Evolutionary conservation across 2,329 filamentous ascomycete species (phyloP).

Genomic region (Biscogniauxia sp.): DNA sequence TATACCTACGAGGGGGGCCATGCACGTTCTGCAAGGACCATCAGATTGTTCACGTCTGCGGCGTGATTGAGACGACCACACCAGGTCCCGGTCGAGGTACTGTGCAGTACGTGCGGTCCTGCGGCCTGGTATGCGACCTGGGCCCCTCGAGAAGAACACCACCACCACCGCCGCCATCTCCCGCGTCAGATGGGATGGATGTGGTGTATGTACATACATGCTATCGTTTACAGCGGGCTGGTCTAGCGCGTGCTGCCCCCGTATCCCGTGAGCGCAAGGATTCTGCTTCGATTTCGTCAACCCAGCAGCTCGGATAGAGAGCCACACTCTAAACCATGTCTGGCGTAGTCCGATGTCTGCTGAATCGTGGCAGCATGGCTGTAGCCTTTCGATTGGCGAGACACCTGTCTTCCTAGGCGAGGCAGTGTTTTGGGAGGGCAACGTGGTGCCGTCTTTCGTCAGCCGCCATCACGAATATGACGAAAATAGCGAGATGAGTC

Average conservation of each 20-base stretch:
- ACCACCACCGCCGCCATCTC: not conserved
- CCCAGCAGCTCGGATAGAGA: constrained; percentile 32
- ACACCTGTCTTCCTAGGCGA: constrained; percentile 10
- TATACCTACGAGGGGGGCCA: constrained; percentile 14
- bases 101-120: constrained; percentile 10
- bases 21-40: constrained; percentile 26
- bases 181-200: not conserved
- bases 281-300: constrained; percentile 24
- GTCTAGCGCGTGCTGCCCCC: not conserved
- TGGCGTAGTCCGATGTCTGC: constrained; percentile 18
- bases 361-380: constrained; percentile 15
- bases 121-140: constrained; percentile 28
- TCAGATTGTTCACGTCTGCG: constrained; percentile 24
- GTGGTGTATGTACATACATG: too few species aligned
- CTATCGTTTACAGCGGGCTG: not conserved
- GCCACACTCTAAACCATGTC: constrained; percentile 28
- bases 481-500: constrained; percentile 7
- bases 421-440: constrained; percentile 20
- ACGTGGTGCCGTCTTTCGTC: constrained; percentile 15
- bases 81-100: constrained; percentile 20
- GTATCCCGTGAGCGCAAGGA: constrained; percentile 25
- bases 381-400: constrained; percentile 14
- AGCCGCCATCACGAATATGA: constrained; percentile 20
- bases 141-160: constrained; percentile 6
- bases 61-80: constrained; percentile 20